Percentiles rank a stretch among this genome's conserved stretches.
Evolutionary conservation across 1,284 basidiomycete genomes (phyloP).

Genomic region (Ustilago shanxiensis): DNA sequence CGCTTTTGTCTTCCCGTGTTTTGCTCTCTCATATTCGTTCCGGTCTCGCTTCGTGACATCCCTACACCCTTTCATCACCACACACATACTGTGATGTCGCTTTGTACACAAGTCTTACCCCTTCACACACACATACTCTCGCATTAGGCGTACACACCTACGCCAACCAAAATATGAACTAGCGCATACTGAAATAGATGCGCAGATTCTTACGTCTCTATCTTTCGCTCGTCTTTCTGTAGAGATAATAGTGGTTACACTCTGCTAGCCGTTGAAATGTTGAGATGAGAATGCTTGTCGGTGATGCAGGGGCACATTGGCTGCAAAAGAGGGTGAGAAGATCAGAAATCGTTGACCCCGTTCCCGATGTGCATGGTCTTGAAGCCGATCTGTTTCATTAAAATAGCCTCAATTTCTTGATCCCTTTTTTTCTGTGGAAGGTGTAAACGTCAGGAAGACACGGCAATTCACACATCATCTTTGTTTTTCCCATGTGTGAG

Average conservation of each 20-base stretch:
- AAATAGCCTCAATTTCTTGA: not conserved
- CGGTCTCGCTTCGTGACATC: constrained; percentile 25
- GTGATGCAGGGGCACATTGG: not conserved
- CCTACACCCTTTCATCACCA: constrained; percentile 1
- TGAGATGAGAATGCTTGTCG: not conserved
- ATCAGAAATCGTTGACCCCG: not conserved
- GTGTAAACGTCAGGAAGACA: not conserved
- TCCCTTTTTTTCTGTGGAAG: not conserved
- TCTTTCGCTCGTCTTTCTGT: not conserved
- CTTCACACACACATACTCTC: constrained; percentile 20
- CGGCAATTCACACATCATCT: constrained; percentile 1
- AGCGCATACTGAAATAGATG: constrained; percentile 9
- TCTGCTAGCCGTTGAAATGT: too few species aligned
- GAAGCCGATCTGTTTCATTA: not conserved
- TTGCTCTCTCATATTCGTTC: constrained; percentile 20
- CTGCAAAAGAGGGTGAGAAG: not conserved
- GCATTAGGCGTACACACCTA: constrained; percentile 24
- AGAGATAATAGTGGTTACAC: not conserved
- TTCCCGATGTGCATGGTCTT: not conserved
- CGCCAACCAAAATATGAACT: constrained; percentile 22
- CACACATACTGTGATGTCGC: constrained; percentile 17
- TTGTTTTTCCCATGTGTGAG: not conserved
- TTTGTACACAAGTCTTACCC: constrained; percentile 44
- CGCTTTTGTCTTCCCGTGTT: constrained; percentile 10
- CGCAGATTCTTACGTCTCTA: constrained; percentile 21